Base-by-base conservation (phyloP, 495 filamentous ascomycete genomes). In the Trichoderma parareesei region DNA sequence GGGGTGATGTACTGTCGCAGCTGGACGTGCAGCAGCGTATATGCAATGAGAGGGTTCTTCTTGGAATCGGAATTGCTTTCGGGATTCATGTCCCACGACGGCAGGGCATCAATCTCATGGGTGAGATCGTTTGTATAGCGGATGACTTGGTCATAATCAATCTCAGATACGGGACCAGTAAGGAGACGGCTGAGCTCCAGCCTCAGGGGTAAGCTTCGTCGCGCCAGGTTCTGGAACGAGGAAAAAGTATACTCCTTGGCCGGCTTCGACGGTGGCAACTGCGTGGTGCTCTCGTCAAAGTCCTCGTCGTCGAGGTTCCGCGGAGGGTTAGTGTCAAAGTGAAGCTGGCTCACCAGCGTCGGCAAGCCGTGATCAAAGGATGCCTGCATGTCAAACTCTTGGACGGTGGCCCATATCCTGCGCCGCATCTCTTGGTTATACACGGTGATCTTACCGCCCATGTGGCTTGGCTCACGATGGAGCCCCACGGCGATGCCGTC, bases 341-440 rank as follows among this genome's bases (percentile, higher is more conserved):
- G 70, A 27, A 78, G 68, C 18, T 74, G 70, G 64, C 71, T 70
- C 16, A 78, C 69, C 14, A 79, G 66, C 9, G 71, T 84, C 0
- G 85, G 83, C 69, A 86, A 77, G 4, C 85, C 85, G 37, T 82
- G 77, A 60, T 85, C 84, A 55, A 87, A 76, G 1, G 83, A 77
- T 2, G 85, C 78, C 66, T 88, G 85, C 10, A 87, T 73, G 61
- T 86, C 83, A 53, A 84, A 78, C 70, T 85, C 83, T 65, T 85
- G 72, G 33, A 88, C 83, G 3, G 84, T 86, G 0, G 77, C 79
- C 86, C 86, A 89, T n/a, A 89, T 80, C 33, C 86, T 74, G 61
- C 85, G 73, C 38, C 85, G 79, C 84, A 88, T 85, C 71, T 89
- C 86, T 68, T 82, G 82, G 65, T 81, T 83, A 69, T 85, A 87